These are phyloP conservation scores for Chalciporus sp. DNA, from an alignment of 1,284 basidiomycete species.

Conservation along the genomic window DNA sequence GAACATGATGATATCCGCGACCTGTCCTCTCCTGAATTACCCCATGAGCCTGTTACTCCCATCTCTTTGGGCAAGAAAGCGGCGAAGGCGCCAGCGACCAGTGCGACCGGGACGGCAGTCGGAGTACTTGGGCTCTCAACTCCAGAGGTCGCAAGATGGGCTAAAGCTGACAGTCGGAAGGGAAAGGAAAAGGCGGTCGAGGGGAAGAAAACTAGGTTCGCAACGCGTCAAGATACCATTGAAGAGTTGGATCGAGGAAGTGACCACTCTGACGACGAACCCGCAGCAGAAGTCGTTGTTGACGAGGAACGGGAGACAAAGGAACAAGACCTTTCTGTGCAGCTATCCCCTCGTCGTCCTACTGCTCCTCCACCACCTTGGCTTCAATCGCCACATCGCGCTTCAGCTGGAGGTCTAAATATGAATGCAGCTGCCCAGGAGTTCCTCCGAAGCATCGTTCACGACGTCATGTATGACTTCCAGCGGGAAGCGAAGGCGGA, in stretches of 20 bases:
- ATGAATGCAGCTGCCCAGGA: slow-evolving; percentile 51
- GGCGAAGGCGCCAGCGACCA: slow-evolving; percentile 10
- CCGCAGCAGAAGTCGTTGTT: slow-evolving; percentile 16
- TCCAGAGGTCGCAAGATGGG: slow-evolving; percentile 53
- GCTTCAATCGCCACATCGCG: slow-evolving; percentile 48
- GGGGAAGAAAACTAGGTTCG: slow-evolving; percentile 24
- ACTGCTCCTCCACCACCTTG: slow-evolving; percentile 34
- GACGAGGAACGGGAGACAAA: slow-evolving; percentile 4
- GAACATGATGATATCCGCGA: slow-evolving; percentile 22
- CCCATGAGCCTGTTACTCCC: slow-evolving; percentile 48
- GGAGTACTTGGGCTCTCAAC: slow-evolving; percentile 48
- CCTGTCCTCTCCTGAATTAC: slow-evolving; percentile 56
- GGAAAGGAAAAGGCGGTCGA: slow-evolving; percentile 32
- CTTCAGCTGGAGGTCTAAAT: slow-evolving; percentile 27
- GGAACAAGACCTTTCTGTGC: slow-evolving; percentile 48
- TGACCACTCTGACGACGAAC: slow-evolving; percentile 26
- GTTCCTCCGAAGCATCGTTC: slow-evolving; percentile 61
- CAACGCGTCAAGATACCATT: slow-evolving; percentile 30
- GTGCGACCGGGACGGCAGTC: slow-evolving; percentile 17
- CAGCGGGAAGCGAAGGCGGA: slow-evolving; percentile 65
- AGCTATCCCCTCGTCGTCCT: slow-evolving; percentile 60
- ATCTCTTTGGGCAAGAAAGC: slow-evolving; percentile 37
- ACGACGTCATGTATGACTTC: slow-evolving; percentile 71
- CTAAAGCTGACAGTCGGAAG: slow-evolving; percentile 35
- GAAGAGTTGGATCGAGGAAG: slow-evolving; percentile 36